Evolutionary conservation across 371 early-diverging fungal species (phyloP).

Genomic region (Zopfochytrium polystomum): DNA sequence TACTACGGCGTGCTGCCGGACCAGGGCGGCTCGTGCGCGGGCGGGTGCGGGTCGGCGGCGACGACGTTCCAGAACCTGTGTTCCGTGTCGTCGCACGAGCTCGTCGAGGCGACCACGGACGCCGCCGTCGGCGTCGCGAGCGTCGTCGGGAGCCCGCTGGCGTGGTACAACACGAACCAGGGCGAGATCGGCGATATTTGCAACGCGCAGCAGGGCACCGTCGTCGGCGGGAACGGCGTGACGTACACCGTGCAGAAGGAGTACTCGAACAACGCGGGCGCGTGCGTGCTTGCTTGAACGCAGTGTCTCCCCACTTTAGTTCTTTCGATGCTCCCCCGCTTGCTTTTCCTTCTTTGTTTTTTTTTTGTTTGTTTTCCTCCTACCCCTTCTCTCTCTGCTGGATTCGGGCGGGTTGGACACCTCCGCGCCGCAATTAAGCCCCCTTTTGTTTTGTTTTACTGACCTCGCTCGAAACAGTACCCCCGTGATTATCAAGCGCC

Average conservation of each 20-base stretch:
- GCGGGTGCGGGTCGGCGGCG: conserved; percentile 18
- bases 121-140: conserved; percentile 18
- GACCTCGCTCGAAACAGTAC: too few species aligned
- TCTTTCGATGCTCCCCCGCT: not conserved
- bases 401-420: too few species aligned
- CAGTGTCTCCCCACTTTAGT: conserved; percentile 1
- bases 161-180: conserved; percentile 27
- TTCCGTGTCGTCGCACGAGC: conserved; percentile 24
- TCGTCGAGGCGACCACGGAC: too few species aligned
- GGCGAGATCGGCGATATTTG: conserved; percentile 38
- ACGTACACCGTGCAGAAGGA: conserved; percentile 21
- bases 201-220: conserved; percentile 20
- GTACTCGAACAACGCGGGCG: conserved; percentile 3
- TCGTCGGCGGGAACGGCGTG: conserved; percentile 20
- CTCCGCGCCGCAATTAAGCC: too few species aligned
- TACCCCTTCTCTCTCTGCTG: not conserved
- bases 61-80: conserved; percentile 16
- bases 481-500: too few species aligned
- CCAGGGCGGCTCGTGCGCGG: conserved; percentile 11
- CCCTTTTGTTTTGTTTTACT: too few species aligned
- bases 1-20: conserved; percentile 39
- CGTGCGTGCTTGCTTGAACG: conserved; percentile 16
- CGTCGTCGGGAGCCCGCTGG: conserved; percentile 15
- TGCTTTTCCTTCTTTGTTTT: not conserved
- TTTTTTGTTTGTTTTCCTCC: not conserved